Evolutionary conservation across 2,329 filamentous ascomycete genomes (phyloP), one percentile per base, ranked within the genome.

Genomic region (Septoria linicola): DNA sequence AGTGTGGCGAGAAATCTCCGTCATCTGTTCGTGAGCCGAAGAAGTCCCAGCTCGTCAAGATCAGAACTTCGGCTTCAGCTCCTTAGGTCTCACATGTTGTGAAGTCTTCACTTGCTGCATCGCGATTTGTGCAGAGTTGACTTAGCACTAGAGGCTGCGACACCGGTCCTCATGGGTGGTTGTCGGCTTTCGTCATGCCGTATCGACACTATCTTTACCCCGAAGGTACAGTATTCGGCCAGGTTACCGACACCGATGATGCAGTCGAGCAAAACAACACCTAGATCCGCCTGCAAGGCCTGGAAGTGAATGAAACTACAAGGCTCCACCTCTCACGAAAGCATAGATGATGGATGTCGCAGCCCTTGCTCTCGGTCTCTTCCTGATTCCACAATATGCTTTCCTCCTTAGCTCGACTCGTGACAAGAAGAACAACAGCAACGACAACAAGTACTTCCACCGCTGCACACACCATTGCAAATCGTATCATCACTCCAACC

Each of bases 381-480:
- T 46, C n/a, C 31, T 46, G 19, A 30, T 46, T 14, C 31, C 43
- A 46, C 43, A 46, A 46, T 32, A 17, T 11, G 35, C 2, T 21
- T 46, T 21, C 31, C 43, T 46, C 43, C 31, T 34, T n/a, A 13
- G 14, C 31, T 23, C 36, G 25, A 34, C 43, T 37, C 35, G 43
- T 30, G 19, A 27, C 27, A 2, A 45, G 34, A 31, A 45, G 32
- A 23, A 19, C 30, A 13, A 19, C 25, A 45, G 41, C 16, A 14
- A 20, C 19, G 14, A 46, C 31, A 32, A 46, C 43, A 34, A 10
- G 23, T 27, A 27, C 23, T 27, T 27, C 10, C 23, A 27, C 10
- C 23, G 23, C 10, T 27, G 23, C 23, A 5, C 23, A 27, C 5
- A 5, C 5, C 23, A 27, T 5, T 27, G 23, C 10, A 27, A n/a